A percentile compares a stretch with the other conserved stretches of the same genome.
phyloP scores from a whole-genome alignment of 148 eudicot genomes.

The Heliamphora exappendiculata region DNA sequence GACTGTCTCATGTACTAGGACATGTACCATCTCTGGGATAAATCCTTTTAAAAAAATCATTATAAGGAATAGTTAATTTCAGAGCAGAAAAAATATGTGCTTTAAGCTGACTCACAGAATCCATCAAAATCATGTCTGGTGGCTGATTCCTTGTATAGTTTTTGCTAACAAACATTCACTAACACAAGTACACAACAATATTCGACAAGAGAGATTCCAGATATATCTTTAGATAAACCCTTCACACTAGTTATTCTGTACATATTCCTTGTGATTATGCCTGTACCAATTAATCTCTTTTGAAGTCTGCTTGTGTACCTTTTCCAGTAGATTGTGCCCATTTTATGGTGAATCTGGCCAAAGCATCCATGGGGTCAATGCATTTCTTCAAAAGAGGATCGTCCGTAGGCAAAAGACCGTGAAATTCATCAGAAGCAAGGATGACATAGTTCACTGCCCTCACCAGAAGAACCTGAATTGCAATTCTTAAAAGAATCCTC shows the following conservation, averaged over 20 bases:
- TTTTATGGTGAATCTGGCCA: constrained; percentile 47
- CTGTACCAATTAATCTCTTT: neutral
- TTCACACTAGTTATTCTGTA: too few relatives aligned
- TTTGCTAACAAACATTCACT: too few relatives aligned
- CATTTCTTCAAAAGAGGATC: constrained; percentile 63
- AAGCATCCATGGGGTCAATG: constrained; percentile 58
- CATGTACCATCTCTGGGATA: neutral
- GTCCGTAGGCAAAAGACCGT: constrained; percentile 37
- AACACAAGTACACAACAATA: too few relatives aligned
- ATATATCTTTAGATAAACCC: too few relatives aligned
- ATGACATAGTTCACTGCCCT: constrained; percentile 51
- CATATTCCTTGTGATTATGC: neutral
- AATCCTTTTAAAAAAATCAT: neutral
- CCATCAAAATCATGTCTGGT: neutral
- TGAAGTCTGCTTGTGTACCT: neutral
- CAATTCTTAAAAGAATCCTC: constrained; percentile 46
- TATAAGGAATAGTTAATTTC: neutral
- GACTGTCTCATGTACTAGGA: neutral
- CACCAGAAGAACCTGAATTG: constrained; percentile 47
- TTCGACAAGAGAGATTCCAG: too few relatives aligned
- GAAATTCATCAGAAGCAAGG: constrained; percentile 54
- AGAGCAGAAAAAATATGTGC: neutral
- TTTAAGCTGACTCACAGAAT: neutral
- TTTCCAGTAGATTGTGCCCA: constrained; percentile 39
- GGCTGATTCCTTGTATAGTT: too few relatives aligned